phyloP scores from a whole-genome alignment of 805 yeast species.

The Metschnikowia gelsemii region DNA sequence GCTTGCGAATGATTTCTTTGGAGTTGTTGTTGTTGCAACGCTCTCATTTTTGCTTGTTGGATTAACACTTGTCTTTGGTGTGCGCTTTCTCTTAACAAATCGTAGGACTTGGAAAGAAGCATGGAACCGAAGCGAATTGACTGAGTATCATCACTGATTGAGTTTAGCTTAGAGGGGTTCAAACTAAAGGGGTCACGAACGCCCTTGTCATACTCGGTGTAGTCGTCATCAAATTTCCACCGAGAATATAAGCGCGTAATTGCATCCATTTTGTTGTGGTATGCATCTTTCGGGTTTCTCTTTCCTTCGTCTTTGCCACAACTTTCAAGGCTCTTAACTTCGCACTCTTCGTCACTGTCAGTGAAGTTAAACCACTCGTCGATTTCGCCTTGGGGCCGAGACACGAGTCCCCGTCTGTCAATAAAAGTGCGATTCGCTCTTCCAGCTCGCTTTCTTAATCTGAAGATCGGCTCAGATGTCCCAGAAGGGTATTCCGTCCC shows the following conservation, averaged over 20 bases:
- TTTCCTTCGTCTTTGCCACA: neutral
- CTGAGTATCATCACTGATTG: conserved; percentile 83
- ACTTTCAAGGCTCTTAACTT: neutral
- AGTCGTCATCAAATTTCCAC: conserved; percentile 67
- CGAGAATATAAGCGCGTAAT: conserved; percentile 54
- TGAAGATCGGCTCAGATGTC: conserved; percentile 51
- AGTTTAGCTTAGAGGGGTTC: conserved; percentile 82
- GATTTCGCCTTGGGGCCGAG: conserved; percentile 33
- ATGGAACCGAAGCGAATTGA: conserved; percentile 88
- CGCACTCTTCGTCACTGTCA: conserved; percentile 27
- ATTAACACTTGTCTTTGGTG: conserved; percentile 52
- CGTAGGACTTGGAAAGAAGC: conserved; percentile 85
- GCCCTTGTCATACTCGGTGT: conserved; percentile 39
- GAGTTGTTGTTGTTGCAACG: conserved; percentile 41
- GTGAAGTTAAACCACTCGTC: conserved; percentile 44
- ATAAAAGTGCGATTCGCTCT: conserved; percentile 67
- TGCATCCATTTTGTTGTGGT: conserved; percentile 46
- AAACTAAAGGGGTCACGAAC: conserved; percentile 52
- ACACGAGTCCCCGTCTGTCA: conserved; percentile 64
- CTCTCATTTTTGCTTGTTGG: conserved; percentile 51
- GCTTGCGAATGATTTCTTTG: conserved; percentile 11
- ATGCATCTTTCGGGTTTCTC: conserved; percentile 35
- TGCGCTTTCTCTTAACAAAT: conserved; percentile 71
- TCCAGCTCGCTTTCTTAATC: conserved; percentile 73
- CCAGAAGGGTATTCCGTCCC: conserved; percentile 19